phyloP scores from a whole-genome alignment of 169 alveolate genomes.

The Cystoisospora suis region DNA sequence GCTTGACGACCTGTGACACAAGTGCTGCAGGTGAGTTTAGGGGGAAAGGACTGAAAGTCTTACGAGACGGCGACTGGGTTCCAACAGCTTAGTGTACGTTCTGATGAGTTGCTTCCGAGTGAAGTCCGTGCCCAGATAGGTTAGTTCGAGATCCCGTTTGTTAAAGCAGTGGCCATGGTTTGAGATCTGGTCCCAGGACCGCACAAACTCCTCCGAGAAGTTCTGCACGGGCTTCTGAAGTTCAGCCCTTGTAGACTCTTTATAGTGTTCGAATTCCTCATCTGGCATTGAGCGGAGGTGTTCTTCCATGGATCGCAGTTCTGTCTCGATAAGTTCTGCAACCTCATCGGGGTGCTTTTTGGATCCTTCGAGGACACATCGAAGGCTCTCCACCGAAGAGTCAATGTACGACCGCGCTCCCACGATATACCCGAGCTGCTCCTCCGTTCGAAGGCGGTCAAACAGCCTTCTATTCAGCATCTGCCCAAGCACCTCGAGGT shows the following conservation, averaged over 20 bases:
- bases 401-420: constrained; percentile 63
- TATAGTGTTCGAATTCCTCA: constrained; percentile 60
- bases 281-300: constrained; percentile 53
- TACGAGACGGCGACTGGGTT: constrained; percentile 57
- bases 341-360: constrained; percentile 65
- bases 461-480: constrained; percentile 60
- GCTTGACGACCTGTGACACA: constrained; percentile 48
- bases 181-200: constrained; percentile 54
- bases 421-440: constrained; percentile 68
- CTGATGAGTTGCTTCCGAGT: constrained; percentile 45
- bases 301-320: constrained; percentile 23
- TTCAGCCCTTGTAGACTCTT: constrained; percentile 58
- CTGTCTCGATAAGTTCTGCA: constrained; percentile 52
- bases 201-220: constrained; percentile 54
- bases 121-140: constrained; percentile 45
- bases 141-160: constrained; percentile 39
- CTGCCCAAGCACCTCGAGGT: constrained; percentile 53
- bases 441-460: constrained; percentile 68
- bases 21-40: not conserved
- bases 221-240: constrained; percentile 42
- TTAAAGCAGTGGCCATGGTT: constrained; percentile 60
- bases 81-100: constrained; percentile 53
- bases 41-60: not conserved
- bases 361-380: constrained; percentile 63
- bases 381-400: constrained; percentile 49